Evolutionary conservation across 164 flowering plant species (phyloP), one percentile per base, ranked within the genome.

Genomic region (Hamamelis virginiana): DNA sequence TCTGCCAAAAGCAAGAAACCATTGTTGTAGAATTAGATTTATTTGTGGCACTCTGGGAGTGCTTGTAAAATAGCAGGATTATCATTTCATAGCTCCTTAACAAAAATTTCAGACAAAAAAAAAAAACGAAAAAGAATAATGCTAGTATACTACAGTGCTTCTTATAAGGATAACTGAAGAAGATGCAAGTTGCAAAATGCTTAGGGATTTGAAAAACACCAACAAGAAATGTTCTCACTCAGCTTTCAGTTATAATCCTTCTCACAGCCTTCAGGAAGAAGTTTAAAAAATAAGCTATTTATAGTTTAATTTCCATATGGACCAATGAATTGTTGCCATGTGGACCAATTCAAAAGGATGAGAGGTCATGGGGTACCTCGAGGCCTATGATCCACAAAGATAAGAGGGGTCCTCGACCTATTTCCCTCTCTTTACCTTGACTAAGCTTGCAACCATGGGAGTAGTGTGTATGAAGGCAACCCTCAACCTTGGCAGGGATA

Each of bases 1-100:
- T 91, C 97, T 95, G 87, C 73, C 68, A 70, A 70, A 67, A 63
- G 38, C 25, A 75, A 73, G 56, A 47, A 72, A 53, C 9, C 61
- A 51, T 22, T 27, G 3, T 43, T 28, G 3, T 15, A 16, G 50
- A 71, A 47, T 11, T 16, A 69, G 22, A 4, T 8, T 14, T 26
- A 9, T 33, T 41, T 21, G 28, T 14, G 19, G 53, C 57, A 26
- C 21, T 23, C 38, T 25, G 33, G 60, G 9, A 57, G 60, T 57
- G 60, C 19, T 1, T 6, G 16, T 46, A 46, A 22, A 23, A 12
- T 18, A 23, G 18, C 19, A 25, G 38, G 15, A 63, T 46, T 45
- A 63, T 62, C 52, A 22, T 21, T 13, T 21, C n/a, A 16, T 62
- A 62, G 65, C 65, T 62, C 51, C 65, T 18, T 44, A 43, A 22